A percentile compares a stretch with the other conserved stretches of the same genome.
Conservation (phyloP, 768 basidiomycete genomes). For the Hericium erinaceus region DNA sequence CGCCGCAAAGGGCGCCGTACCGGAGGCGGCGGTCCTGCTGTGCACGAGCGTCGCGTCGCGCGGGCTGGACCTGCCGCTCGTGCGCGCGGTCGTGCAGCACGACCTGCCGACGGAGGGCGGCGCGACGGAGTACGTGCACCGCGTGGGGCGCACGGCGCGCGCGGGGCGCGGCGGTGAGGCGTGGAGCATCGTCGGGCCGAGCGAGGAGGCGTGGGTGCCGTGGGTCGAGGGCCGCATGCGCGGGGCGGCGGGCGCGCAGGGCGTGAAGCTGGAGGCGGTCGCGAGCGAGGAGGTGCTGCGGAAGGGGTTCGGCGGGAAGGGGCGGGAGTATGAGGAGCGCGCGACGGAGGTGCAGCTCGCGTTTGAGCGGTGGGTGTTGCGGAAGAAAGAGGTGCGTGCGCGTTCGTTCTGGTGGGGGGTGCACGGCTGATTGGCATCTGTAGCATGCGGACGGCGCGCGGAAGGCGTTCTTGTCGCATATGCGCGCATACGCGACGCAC, state of each 20-base stretch:
- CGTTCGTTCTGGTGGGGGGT: conserved; percentile 1
- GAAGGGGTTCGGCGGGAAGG: conserved; percentile 81
- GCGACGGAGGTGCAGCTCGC: conserved; percentile 95
- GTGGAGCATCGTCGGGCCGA: conserved; percentile 86
- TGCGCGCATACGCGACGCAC: conserved; percentile 96
- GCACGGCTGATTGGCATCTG: neutral
- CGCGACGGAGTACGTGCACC: conserved; percentile 91
- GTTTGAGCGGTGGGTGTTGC: conserved; percentile 90
- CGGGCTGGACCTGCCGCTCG: conserved; percentile 91
- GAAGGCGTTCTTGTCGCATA: conserved; percentile 83
- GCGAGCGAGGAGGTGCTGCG: conserved; percentile 63
- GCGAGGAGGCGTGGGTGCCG: conserved; percentile 80
- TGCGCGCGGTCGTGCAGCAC: conserved; percentile 90
- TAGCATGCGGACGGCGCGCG: conserved; percentile 75
- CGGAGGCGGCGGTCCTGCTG: conserved; percentile 63
- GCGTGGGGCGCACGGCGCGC: conserved; percentile 94
- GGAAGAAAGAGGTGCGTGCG: conserved; percentile 47
- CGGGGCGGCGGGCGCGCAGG: conserved; percentile 26
- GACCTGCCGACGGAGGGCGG: conserved; percentile 97
- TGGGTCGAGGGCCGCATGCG: conserved; percentile 86
- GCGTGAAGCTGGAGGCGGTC: conserved; percentile 37
- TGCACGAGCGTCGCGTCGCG: conserved; percentile 99
- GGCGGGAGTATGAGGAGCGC: conserved; percentile 71
- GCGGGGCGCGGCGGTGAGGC: conserved; percentile 94
- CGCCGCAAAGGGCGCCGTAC: conserved; percentile 10